phyloP scores from a whole-genome alignment of 768 basidiomycete genomes.

The Termitomyces sp. region DNA sequence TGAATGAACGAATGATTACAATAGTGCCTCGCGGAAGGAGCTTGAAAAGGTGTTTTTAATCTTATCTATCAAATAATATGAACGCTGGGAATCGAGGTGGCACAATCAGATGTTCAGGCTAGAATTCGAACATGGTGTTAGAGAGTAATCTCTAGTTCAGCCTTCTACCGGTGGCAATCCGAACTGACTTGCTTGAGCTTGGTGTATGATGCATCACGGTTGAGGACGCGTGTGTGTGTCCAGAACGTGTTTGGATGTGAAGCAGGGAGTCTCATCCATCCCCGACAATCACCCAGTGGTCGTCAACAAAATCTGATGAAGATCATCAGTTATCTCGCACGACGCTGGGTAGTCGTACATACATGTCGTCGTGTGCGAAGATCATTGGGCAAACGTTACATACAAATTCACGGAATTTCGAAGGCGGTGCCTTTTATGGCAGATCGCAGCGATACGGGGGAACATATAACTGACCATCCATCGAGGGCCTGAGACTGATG shows the following conservation, averaged over 20 bases:
- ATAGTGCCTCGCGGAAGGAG: neutral
- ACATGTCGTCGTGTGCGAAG: neutral
- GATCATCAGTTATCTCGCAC: neutral
- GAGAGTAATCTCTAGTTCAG: neutral
- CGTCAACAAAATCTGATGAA: neutral
- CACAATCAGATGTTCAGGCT: neutral
- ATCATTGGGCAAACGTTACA: neutral
- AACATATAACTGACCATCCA: neutral
- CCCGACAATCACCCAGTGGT: neutral
- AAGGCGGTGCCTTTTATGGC: neutral
- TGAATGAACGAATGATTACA: neutral
- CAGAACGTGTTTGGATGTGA: neutral
- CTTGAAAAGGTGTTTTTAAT: neutral
- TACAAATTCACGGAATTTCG: neutral
- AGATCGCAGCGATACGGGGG: neutral
- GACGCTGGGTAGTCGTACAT: neutral
- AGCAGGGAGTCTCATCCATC: neutral
- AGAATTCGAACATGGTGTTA: neutral
- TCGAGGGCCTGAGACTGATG: neutral
- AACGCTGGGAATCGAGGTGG: neutral
- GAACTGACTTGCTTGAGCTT: neutral
- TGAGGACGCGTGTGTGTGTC: neutral
- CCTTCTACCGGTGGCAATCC: neutral
- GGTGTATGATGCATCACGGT: neutral
- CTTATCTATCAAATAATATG: neutral